phyloP scores from a whole-genome alignment of 306 rosid species.

The Dalbergia cochinchinensis region DNA sequence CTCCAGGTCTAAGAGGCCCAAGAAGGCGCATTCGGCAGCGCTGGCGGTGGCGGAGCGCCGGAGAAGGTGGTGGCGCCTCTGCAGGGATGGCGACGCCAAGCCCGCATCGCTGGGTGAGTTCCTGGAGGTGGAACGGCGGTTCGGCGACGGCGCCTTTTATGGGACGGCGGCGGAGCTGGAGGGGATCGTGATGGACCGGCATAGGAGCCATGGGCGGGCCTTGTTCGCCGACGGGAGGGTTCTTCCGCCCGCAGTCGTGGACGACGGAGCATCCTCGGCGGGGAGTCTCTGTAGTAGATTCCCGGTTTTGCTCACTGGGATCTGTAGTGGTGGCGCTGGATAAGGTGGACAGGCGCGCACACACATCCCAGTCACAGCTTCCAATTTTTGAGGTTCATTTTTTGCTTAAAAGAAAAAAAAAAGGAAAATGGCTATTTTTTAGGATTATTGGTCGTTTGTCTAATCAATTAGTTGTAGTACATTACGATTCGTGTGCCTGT shows the following conservation, averaged over 20 bases:
- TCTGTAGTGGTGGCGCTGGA: conserved; percentile 81
- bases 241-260: conserved; percentile 71
- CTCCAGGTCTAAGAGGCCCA: conserved; percentile 56
- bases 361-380: too few relatives aligned
- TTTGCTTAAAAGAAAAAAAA: neutral
- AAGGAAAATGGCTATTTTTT: neutral
- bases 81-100: conserved; percentile 70
- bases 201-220: conserved; percentile 59
- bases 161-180: conserved; percentile 83
- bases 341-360: neutral
- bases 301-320: conserved; percentile 77
- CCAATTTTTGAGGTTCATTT: conserved; percentile 16
- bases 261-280: conserved; percentile 62
- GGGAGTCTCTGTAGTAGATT: conserved; percentile 69
- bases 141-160: conserved; percentile 82
- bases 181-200: conserved; percentile 67
- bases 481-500: conserved; percentile 3
- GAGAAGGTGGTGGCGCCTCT: conserved; percentile 86
- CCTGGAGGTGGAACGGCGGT: conserved; percentile 86
- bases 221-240: conserved; percentile 85
- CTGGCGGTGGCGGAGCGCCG: conserved; percentile 54
- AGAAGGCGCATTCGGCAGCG: conserved; percentile 22
- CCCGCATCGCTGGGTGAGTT: conserved; percentile 82
- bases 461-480: neutral
- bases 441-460: conserved; percentile 13